Evolutionary conservation across 2,329 filamentous ascomycete species (phyloP).

Genomic region (Pyrenochaeta sp.): DNA sequence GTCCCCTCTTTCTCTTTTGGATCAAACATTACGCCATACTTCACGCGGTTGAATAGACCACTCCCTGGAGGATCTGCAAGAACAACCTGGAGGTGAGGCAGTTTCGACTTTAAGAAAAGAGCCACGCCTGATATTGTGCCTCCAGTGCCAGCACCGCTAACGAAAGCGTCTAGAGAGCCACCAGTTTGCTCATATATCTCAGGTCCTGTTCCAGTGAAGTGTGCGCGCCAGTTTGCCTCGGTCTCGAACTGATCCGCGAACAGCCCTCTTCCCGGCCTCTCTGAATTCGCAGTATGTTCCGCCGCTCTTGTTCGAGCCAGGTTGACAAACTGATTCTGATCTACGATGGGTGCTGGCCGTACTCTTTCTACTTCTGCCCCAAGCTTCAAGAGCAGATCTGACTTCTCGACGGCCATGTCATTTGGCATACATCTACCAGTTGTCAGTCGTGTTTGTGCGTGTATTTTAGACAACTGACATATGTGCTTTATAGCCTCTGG

Average conservation of each 20-base stretch:
- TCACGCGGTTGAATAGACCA: conserved; percentile 89
- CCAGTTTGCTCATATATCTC: conserved; percentile 84
- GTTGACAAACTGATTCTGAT: conserved; percentile 93
- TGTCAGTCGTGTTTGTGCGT: conserved; percentile 11
- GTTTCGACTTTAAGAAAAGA: conserved; percentile 76
- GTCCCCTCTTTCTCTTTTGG: conserved; percentile 89
- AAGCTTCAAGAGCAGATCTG: conserved; percentile 84
- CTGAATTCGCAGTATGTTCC: conserved; percentile 70
- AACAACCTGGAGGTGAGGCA: conserved; percentile 73
- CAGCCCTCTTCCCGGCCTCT: conserved; percentile 76
- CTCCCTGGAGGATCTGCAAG: conserved; percentile 95
- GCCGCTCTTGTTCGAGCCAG: conserved; percentile 77
- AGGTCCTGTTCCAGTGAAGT: conserved; percentile 82
- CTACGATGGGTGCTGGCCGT: conserved; percentile 89
- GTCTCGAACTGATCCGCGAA: conserved; percentile 98
- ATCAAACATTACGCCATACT: conserved; percentile 95
- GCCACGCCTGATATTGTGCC: conserved; percentile 91
- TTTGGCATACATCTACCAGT: conserved; percentile 82
- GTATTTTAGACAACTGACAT: conserved; percentile 63
- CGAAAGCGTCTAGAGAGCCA: conserved; percentile 81
- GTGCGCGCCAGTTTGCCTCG: conserved; percentile 84
- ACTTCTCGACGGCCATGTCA: conserved; percentile 89
- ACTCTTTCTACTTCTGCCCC: conserved; percentile 94
- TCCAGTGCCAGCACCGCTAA: conserved; percentile 92
- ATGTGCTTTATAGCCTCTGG: conserved; percentile 87